Percentiles rank a stretch among this genome's conserved stretches.
Conservation (phyloP, 2,329 filamentous ascomycete genomes). For the Colletotrichum salicis region DNA sequence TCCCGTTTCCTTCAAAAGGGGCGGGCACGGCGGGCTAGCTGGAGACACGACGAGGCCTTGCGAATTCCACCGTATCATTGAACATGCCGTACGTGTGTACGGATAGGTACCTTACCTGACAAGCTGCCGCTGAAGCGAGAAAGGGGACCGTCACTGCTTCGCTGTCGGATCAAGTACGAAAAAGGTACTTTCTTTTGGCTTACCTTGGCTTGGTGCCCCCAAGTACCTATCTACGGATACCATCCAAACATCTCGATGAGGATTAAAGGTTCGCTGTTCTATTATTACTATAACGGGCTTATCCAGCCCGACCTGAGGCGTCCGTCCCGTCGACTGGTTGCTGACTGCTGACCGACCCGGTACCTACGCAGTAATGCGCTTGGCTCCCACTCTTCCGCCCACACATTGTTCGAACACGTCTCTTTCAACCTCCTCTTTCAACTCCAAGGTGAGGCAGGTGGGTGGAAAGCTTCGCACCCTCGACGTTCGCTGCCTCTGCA, state of each 20-base stretch:
- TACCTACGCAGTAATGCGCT: neutral
- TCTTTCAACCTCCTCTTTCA: neutral
- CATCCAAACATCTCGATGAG: slow-evolving; percentile 23
- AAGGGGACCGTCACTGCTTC: neutral
- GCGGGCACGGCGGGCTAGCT: neutral
- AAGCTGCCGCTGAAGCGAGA: neutral
- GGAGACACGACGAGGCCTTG: neutral
- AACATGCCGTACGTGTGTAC: neutral
- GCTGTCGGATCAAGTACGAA: slow-evolving; percentile 16
- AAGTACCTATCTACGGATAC: slow-evolving; percentile 8
- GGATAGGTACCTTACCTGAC: neutral
- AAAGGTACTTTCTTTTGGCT: slow-evolving; percentile 13
- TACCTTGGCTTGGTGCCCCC: slow-evolving; percentile 8
- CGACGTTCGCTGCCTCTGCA: neutral
- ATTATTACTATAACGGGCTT: slow-evolving; percentile 26
- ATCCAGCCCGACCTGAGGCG: slow-evolving; percentile 21
- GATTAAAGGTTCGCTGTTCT: neutral
- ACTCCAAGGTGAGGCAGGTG: neutral
- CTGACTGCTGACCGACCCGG: slow-evolving; percentile 16
- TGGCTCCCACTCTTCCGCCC: neutral
- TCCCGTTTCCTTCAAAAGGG: slow-evolving; percentile 28
- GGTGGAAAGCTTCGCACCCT: neutral
- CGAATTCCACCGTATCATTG: neutral
- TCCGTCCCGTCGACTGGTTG: neutral
- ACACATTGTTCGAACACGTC: neutral